Evolutionary conservation across 116 monocot genomes (phyloP).

Genomic region (Dioscorea cayenensis): DNA sequence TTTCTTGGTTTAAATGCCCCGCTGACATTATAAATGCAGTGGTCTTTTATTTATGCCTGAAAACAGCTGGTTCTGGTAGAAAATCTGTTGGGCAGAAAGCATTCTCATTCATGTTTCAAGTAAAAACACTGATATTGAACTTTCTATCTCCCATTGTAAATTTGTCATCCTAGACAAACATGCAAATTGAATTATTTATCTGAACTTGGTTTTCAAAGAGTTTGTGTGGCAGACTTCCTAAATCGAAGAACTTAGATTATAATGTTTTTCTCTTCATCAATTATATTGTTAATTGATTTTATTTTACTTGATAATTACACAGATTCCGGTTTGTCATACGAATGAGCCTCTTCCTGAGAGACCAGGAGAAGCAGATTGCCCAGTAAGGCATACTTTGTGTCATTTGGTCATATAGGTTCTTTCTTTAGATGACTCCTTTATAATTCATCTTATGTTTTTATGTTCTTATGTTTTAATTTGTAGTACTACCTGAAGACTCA

Average conservation of each 20-base stretch:
- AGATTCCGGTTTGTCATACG: constrained; percentile 43
- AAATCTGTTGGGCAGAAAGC: too few species aligned
- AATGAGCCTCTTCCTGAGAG: constrained; percentile 79
- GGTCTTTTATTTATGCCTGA: too few species aligned
- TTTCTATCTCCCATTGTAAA: too few species aligned
- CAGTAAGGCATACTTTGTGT: constrained; percentile 40
- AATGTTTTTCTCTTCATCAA: background rate
- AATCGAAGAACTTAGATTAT: background rate
- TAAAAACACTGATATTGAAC: too few species aligned
- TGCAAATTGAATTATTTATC: too few species aligned
- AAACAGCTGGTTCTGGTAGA: too few species aligned
- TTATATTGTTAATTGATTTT: background rate
- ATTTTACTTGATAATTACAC: constrained; percentile 18
- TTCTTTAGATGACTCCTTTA: background rate
- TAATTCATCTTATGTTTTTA: too few species aligned
- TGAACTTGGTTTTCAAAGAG: too few species aligned
- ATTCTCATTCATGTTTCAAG: too few species aligned
- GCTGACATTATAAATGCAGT: too few species aligned
- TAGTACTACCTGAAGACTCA: constrained; percentile 83
- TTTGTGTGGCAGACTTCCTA: background rate
- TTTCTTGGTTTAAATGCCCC: too few species aligned
- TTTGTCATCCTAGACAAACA: too few species aligned
- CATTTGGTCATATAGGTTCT: constrained; percentile 2
- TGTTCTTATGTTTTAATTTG: background rate
- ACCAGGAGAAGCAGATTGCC: constrained; percentile 93